A percentile compares a stretch with the other conserved stretches of the same genome.
phyloP scores from a whole-genome alignment of 1,139 yeast species.

The Geotrichum restrictum region DNA sequence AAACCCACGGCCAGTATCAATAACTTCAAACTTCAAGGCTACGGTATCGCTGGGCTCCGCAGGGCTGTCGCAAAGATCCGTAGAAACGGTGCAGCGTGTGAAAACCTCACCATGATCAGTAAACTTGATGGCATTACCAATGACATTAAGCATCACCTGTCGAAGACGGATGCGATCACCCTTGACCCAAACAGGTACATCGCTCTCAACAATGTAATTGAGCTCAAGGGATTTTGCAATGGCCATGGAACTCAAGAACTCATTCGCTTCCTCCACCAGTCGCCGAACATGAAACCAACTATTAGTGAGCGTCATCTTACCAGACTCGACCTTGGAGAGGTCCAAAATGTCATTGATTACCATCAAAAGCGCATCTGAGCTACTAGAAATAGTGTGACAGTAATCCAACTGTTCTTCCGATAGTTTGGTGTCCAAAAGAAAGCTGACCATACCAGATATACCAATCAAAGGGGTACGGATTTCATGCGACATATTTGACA shows the following conservation, averaged over 20 bases:
- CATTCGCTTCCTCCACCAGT: constrained; percentile 74
- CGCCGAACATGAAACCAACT: constrained; percentile 72
- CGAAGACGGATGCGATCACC: constrained; percentile 87
- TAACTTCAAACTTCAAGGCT: constrained; percentile 68
- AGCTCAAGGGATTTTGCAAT: constrained; percentile 71
- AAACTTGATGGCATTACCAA: constrained; percentile 81
- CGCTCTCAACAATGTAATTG: constrained; percentile 70
- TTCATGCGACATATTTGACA: constrained; percentile 78
- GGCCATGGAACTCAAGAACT: constrained; percentile 73
- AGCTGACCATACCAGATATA: constrained; percentile 91
- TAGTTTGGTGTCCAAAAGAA: constrained; percentile 74
- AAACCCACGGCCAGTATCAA: constrained; percentile 90
- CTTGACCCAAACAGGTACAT: constrained; percentile 74
- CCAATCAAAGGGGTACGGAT: constrained; percentile 90
- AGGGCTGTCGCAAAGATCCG: constrained; percentile 12
- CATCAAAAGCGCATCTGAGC: constrained; percentile 70
- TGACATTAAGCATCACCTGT: constrained; percentile 83
- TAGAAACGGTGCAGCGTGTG: constrained; percentile 31
- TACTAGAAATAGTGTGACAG: constrained; percentile 73
- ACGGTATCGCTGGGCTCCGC: constrained; percentile 20
- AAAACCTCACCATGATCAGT: constrained; percentile 69
- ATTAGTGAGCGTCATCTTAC: constrained; percentile 75
- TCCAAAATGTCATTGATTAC: constrained; percentile 79
- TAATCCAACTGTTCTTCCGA: constrained; percentile 79
- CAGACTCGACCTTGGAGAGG: constrained; percentile 79